Evolutionary conservation across 108 stramenopile genomes (phyloP).

Genomic region (Skeletonema potamos): DNA sequence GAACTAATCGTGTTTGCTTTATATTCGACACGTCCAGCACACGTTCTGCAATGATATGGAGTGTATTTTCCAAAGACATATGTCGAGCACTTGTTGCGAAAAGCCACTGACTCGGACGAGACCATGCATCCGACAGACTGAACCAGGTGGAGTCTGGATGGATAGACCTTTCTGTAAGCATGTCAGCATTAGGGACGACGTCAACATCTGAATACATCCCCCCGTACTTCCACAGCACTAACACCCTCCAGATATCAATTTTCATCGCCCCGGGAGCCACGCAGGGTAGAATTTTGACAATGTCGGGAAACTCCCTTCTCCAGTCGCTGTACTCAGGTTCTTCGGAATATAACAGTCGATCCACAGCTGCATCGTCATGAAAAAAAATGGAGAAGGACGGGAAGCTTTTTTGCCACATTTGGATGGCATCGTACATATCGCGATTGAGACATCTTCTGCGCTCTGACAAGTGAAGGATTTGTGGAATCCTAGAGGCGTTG

Average conservation of each 20-base stretch:
- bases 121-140: constrained; percentile 27
- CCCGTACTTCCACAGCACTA: constrained; percentile 34
- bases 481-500: background rate
- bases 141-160: constrained; percentile 16
- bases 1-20: background rate
- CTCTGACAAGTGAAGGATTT: background rate
- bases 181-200: constrained; percentile 1
- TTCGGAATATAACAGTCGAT: constrained; percentile 47
- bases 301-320: background rate
- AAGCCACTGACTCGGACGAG: constrained; percentile 51
- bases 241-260: constrained; percentile 47
- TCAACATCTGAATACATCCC: constrained; percentile 44
- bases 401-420: constrained; percentile 27
- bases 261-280: constrained; percentile 39
- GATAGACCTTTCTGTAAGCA: constrained; percentile 17
- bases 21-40: background rate
- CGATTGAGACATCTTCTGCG: constrained; percentile 15
- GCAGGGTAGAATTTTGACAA: constrained; percentile 28
- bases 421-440: constrained; percentile 13
- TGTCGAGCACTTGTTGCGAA: constrained; percentile 37
- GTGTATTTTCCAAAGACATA: background rate
- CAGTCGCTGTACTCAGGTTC: constrained; percentile 44
- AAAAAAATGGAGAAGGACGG: constrained; percentile 57
- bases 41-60: background rate
- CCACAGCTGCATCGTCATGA: constrained; percentile 64